phyloP scores from a whole-genome alignment of 1,284 basidiomycete species.

The Tetrapyrgos nigripes region DNA sequence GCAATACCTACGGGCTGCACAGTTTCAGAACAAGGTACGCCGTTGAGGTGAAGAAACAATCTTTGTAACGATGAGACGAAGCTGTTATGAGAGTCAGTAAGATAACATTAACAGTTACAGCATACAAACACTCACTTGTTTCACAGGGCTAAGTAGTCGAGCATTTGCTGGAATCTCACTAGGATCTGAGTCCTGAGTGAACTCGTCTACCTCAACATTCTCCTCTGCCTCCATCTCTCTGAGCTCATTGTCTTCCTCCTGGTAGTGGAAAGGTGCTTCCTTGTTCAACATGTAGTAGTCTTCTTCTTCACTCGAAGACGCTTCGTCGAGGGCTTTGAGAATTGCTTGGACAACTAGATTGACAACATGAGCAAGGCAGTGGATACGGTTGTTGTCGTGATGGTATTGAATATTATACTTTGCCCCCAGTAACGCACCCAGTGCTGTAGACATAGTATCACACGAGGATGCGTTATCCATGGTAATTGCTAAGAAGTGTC shows the following conservation, averaged over 20 bases:
- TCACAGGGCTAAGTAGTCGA: neutral
- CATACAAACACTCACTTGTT: neutral
- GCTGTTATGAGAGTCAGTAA: constrained; percentile 10
- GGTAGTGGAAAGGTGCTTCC: constrained; percentile 33
- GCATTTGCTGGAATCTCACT: neutral
- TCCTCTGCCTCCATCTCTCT: constrained; percentile 18
- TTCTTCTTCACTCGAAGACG: constrained; percentile 30
- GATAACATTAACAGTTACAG: neutral
- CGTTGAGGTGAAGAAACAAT: constrained; percentile 20
- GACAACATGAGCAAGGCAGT: constrained; percentile 34
- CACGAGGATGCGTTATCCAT: constrained; percentile 35
- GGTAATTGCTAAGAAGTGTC: constrained; percentile 19
- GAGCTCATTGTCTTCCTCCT: constrained; percentile 29
- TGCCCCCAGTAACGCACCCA: constrained; percentile 11
- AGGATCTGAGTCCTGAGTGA: constrained; percentile 10
- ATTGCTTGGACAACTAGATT: constrained; percentile 44
- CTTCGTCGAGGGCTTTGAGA: constrained; percentile 32
- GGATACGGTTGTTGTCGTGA: constrained; percentile 21
- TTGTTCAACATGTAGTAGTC: constrained; percentile 35
- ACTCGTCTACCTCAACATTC: constrained; percentile 14
- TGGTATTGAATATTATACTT: constrained; percentile 19
- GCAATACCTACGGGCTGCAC: constrained; percentile 7
- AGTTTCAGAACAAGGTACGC: constrained; percentile 10
- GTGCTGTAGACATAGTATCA: constrained; percentile 17
- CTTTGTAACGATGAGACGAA: constrained; percentile 16